Conservation (phyloP, 108 stramenopile genomes). For the Skeletonema costatum region DNA sequence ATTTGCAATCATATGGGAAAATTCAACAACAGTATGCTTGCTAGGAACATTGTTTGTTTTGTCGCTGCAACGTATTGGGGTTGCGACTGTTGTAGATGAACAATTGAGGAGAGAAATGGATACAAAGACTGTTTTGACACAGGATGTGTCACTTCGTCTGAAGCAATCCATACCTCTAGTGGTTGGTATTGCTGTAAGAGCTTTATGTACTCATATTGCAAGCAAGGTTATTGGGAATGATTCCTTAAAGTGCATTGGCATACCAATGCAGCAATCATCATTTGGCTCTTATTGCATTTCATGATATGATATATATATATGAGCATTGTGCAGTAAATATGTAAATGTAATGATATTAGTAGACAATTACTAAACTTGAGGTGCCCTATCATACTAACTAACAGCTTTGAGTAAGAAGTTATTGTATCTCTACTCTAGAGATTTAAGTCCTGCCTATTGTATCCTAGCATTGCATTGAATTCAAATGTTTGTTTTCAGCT, state of each 20-base stretch:
- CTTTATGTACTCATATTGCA: background rate
- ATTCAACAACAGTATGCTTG: constrained; percentile 39
- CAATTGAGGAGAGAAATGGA: background rate
- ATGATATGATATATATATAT: background rate
- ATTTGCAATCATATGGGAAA: constrained; percentile 63
- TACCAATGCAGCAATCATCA: background rate
- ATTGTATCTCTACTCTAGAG: too few relatives aligned
- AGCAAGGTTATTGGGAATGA: background rate
- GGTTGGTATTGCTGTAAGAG: background rate
- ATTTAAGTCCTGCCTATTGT: too few relatives aligned
- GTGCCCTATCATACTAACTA: too few relatives aligned
- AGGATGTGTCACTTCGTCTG: background rate
- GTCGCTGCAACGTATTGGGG: constrained; percentile 32
- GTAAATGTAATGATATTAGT: background rate
- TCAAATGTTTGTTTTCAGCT: too few relatives aligned
- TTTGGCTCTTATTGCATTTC: background rate
- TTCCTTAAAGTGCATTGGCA: constrained; percentile 2
- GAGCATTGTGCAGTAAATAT: background rate
- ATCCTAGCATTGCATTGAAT: too few relatives aligned
- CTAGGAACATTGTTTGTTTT: constrained; percentile 37
- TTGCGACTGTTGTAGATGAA: constrained; percentile 30
- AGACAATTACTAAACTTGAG: background rate
- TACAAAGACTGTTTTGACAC: background rate
- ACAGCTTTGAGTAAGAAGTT: too few relatives aligned
- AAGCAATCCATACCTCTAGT: background rate